Evolutionary conservation across 2,329 filamentous ascomycete species (phyloP), one percentile per base, ranked within the genome.

Genomic region (Decorospora gaudefroyi): DNA sequence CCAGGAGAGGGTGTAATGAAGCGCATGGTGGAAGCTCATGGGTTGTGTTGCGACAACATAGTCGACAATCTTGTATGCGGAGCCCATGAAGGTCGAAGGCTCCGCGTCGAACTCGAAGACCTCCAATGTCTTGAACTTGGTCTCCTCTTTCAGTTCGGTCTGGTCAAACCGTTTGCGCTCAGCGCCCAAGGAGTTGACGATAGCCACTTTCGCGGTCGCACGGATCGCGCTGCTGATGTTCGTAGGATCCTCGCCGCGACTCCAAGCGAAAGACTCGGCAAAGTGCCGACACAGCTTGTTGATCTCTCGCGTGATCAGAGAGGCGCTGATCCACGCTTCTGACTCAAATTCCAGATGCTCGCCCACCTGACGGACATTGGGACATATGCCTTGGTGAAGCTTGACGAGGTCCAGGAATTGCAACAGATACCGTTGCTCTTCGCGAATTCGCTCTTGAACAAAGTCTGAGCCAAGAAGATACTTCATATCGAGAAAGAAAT

Each of bases 331-430:
- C 93, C 93, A 99, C 13, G 90, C 88, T 72, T 99, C 95, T 2
- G 91, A 95, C 71, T 99, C 93, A 65, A 97, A 99, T 69, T 99
- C 95, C 21, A 99, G 88, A 68, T 99, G 93, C 64, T 97, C 93
- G 11, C 91, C 90, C 15, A 96, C 83, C 2, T 92, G 93, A 50
- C 95, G 82, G 31, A 91, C 79, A 61, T 97, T 99, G 1, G 93
- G 93, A 59, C 92, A 96, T 42, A 99, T 96, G 18, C 93, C 92
- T 73, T 99, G 95, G 55, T 96, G 91, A 31, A 99, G 80, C 70
- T 96, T 96, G 53, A 96, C 90, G 11, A 99, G 77, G 65, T 99
- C 95, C 30, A 99, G 76, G 71, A 97, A 99, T 64, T 99, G 95
- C 68, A 95, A 78, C 42, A 96, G 79, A 62, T 99, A 99, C 46